These are phyloP conservation scores for Breynia disticha DNA, from an alignment of 441 rosid species.

Conservation along the genomic window DNA sequence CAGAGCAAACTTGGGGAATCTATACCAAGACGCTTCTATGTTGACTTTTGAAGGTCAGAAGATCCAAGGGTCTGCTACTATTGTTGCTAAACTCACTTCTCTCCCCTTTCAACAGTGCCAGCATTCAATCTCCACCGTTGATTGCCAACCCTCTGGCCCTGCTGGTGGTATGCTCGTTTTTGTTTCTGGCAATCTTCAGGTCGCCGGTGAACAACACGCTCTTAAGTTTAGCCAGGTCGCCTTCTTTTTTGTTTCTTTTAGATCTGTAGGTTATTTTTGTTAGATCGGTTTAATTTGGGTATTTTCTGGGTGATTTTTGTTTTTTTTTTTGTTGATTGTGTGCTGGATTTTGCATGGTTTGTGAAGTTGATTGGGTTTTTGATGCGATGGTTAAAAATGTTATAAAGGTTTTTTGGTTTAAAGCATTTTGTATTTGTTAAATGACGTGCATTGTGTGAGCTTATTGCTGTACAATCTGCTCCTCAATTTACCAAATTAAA, in stretches of 20 bases:
- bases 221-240: constrained; percentile 92
- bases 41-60: constrained; percentile 91
- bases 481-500: too few relatives aligned
- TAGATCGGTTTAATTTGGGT: too few relatives aligned
- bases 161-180: constrained; percentile 90
- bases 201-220: constrained; percentile 83
- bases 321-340: too few relatives aligned
- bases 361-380: too few relatives aligned
- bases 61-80: constrained; percentile 73
- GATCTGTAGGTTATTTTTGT: too few relatives aligned
- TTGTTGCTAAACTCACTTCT: constrained; percentile 71
- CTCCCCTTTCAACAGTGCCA: constrained; percentile 94
- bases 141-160: constrained; percentile 91
- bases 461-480: too few relatives aligned
- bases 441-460: too few relatives aligned
- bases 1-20: constrained; percentile 48
- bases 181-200: constrained; percentile 85
- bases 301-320: too few relatives aligned
- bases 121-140: constrained; percentile 74
- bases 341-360: too few relatives aligned
- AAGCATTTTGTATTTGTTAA: too few relatives aligned
- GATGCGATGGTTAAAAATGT: too few relatives aligned
- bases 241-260: not conserved
- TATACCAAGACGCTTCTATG: constrained; percentile 86
- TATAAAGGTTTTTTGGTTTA: too few relatives aligned